Base-by-base conservation (phyloP, 2,329 filamentous ascomycete genomes). In the Fusarium oxysporum region DNA sequence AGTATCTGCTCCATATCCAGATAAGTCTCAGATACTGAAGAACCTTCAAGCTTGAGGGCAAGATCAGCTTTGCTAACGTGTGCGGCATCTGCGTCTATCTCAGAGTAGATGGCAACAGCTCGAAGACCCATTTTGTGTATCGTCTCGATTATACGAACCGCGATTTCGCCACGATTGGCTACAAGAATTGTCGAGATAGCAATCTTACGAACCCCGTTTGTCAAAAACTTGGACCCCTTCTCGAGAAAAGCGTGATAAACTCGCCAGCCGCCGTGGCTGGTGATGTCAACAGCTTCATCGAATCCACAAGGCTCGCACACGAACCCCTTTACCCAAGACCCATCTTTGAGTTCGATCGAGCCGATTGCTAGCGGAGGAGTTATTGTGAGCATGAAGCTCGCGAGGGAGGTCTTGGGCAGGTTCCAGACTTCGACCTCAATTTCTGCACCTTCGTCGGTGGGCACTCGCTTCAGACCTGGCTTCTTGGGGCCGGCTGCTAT, bases 31-130 rank as follows among this genome's bases (percentile, higher is more conserved):
- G 73, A 74, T 3, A 83, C 75, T 4, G 79, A 77, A 8, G 56
- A 70, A 1, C 89, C 88, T 8, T 90, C 87, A 6, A 94, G 85
- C 56, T 90, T 91, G 53, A 93, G 85, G 6, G 92, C 87, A 75
- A 89, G 88, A 3, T 92, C 91, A 8, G 92, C 93, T 76, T 88
- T 88, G 62, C 91, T 82, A 14, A 92, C 92, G 81, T 94, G 92
- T 69, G 92, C 89, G n/a, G 92, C 87, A 66, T 82, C 83, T 37
- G 88, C 86, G 80, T 94, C 92, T 8, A 66, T 69, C 10, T 76
- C 88, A 9, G 92, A 93, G 79, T 93, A 94, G 55, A 94, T 86
- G 1, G 92, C 92, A 8, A 92, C 91, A 14, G 92, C 91, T 48
- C 87, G 86, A 74, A 94, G 90, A 32, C 91, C 91, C 78, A 92